These are phyloP conservation scores for Coemansia erecta DNA, from an alignment of 192 early-diverging fungal species.

Conservation along the genomic window DNA sequence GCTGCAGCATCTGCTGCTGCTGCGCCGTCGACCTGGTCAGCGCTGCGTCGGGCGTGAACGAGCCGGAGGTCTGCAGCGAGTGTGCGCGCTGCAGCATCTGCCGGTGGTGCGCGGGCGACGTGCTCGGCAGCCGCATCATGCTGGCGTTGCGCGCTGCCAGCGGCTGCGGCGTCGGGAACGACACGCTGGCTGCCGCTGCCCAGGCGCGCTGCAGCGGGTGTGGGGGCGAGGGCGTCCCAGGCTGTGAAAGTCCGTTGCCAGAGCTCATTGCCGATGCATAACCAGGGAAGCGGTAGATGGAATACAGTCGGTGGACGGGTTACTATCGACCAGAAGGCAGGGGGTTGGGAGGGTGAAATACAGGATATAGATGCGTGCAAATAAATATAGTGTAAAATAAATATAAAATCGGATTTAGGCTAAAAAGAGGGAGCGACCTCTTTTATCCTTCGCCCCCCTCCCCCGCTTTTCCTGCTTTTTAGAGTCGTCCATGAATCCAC, in stretches of 20 bases:
- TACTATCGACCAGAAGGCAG: background rate
- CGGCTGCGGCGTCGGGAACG: conserved; percentile 23
- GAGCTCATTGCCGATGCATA: conserved; percentile 4
- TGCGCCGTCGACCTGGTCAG: background rate
- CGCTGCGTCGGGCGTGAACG: background rate
- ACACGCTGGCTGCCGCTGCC: conserved; percentile 14
- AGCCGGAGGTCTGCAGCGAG: conserved; percentile 29
- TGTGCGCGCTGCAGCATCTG: conserved; percentile 40
- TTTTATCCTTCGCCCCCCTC: too few relatives aligned
- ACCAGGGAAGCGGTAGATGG: background rate
- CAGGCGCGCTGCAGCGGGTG: conserved; percentile 4
- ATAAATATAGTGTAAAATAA: background rate
- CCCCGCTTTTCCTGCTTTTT: too few relatives aligned
- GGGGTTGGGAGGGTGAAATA: background rate
- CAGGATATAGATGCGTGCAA: background rate
- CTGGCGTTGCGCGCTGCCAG: conserved; percentile 37
- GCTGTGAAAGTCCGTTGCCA: background rate
- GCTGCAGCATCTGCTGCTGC: background rate
- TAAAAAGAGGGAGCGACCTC: background rate
- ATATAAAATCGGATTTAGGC: background rate
- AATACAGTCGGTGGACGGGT: background rate
- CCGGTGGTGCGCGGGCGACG: conserved; percentile 28
- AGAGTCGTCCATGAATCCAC: too few relatives aligned
- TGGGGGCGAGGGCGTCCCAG: background rate
- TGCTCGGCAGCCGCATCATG: conserved; percentile 23